These are phyloP conservation scores for Hypomontagnella submonticulosa DNA, from an alignment of 495 filamentous ascomycete species.

Conservation along the genomic window DNA sequence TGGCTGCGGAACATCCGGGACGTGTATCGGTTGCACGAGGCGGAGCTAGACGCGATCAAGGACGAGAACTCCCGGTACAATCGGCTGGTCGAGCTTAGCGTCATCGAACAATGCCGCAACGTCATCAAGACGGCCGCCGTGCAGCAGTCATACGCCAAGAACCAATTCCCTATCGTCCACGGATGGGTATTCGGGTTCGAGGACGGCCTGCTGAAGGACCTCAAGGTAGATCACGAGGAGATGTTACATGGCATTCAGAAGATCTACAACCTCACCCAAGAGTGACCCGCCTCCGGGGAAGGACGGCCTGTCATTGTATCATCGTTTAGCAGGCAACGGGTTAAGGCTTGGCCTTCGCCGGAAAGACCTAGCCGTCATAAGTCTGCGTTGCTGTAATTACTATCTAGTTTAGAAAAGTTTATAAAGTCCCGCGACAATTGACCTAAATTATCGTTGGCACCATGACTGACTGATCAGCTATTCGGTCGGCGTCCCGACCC, in stretches of 20 bases:
- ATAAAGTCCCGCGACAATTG: constrained; percentile 4
- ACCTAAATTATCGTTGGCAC: not conserved
- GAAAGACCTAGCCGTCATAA: not conserved
- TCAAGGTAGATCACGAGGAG: constrained; percentile 60
- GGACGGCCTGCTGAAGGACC: constrained; percentile 63
- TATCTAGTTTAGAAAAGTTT: constrained; percentile 4
- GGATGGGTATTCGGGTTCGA: constrained; percentile 68
- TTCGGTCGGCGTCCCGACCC: too few species aligned
- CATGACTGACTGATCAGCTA: too few species aligned
- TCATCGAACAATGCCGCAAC: constrained; percentile 67
- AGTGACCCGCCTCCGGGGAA: constrained; percentile 27
- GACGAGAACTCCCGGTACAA: constrained; percentile 60
- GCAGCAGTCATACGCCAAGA: constrained; percentile 62
- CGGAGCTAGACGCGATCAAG: constrained; percentile 63
- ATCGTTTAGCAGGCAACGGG: not conserved
- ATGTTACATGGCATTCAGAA: constrained; percentile 63
- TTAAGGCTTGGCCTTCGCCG: not conserved
- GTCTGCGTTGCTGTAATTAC: constrained; percentile 7
- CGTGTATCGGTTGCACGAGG: constrained; percentile 67
- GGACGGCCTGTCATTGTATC: not conserved
- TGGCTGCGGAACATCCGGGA: constrained; percentile 72
- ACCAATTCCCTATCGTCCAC: constrained; percentile 65
- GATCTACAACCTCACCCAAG: constrained; percentile 63
- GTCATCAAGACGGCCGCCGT: constrained; percentile 68
- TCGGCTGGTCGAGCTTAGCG: constrained; percentile 69